A percentile compares a stretch with the other conserved stretches of the same genome.
These are phyloP conservation scores for Blastobotrys indianensis DNA, from an alignment of 1,139 yeast species.

Conservation along the genomic window DNA sequence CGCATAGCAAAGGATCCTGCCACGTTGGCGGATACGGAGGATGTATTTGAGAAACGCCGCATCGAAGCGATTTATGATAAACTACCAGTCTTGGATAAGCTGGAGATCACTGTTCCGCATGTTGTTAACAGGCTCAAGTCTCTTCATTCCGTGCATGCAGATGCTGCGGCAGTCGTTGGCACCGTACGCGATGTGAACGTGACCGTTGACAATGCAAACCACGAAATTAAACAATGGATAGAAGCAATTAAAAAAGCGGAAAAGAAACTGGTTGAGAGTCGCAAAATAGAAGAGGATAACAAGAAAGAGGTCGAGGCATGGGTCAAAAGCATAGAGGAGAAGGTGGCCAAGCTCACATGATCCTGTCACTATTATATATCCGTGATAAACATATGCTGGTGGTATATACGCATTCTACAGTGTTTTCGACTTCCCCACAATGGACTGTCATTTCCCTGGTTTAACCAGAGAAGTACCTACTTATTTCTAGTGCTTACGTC, in stretches of 20 bases:
- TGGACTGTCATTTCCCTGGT: too few relatives aligned
- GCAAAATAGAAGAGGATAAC: conserved; percentile 20
- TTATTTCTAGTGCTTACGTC: too few relatives aligned
- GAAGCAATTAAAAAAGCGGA: conserved; percentile 37
- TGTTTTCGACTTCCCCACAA: too few relatives aligned
- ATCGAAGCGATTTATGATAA: conserved; percentile 37
- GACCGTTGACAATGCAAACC: conserved; percentile 34
- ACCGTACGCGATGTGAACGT: conserved; percentile 46
- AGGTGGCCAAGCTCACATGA: neutral
- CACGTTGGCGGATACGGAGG: neutral
- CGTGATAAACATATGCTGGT: too few relatives aligned
- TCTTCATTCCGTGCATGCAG: conserved; percentile 43
- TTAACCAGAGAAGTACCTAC: too few relatives aligned
- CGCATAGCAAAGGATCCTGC: conserved; percentile 10
- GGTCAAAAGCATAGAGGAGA: conserved; percentile 14
- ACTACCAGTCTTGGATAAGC: conserved; percentile 37
- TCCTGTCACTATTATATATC: too few relatives aligned
- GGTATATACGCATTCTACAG: too few relatives aligned
- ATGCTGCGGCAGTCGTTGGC: conserved; percentile 48
- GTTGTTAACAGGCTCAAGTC: conserved; percentile 42
- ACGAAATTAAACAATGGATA: conserved; percentile 42
- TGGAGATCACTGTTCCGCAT: conserved; percentile 38
- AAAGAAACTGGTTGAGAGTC: conserved; percentile 34
- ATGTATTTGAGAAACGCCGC: conserved; percentile 21
- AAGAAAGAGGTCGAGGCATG: conserved; percentile 16